Evolutionary conservation across 192 early-diverging fungal species (phyloP).

Genomic region (Allomyces arbusculus): DNA sequence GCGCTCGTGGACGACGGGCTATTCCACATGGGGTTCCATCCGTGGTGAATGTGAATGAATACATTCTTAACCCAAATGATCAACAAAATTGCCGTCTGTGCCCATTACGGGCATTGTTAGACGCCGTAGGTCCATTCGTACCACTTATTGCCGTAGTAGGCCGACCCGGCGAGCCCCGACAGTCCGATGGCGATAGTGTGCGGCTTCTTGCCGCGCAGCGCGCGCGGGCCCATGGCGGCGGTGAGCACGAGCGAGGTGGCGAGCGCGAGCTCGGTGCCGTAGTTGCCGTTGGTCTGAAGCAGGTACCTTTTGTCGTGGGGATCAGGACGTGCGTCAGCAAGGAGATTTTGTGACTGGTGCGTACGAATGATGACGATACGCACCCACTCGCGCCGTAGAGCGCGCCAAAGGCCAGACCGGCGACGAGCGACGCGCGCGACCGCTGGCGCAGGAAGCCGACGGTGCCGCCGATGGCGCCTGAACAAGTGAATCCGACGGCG

Average conservation of each 20-base stretch:
- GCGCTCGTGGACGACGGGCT: too few species aligned
- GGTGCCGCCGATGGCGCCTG: slow-evolving; percentile 16
- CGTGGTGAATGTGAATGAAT: too few species aligned
- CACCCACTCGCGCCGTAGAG: slow-evolving; percentile 20
- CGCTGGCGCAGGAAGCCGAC: slow-evolving; percentile 16
- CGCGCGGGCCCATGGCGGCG: slow-evolving; percentile 19
- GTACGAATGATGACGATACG: too few species aligned
- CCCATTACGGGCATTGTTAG: not conserved
- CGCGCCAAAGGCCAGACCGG: slow-evolving; percentile 20
- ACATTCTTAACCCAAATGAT: too few species aligned
- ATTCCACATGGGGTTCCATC: too few species aligned
- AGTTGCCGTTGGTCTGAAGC: slow-evolving; percentile 17
- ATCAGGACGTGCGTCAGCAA: too few species aligned
- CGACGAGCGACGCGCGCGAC: slow-evolving; percentile 21
- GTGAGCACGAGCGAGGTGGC: slow-evolving; percentile 16
- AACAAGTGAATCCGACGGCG: not conserved
- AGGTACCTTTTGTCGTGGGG: slow-evolving; percentile 9
- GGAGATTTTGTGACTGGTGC: too few species aligned
- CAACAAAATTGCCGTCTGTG: too few species aligned
- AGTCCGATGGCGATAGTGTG: slow-evolving; percentile 14
- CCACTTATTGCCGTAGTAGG: slow-evolving; percentile 16
- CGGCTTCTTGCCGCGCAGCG: slow-evolving; percentile 12
- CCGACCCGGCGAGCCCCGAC: slow-evolving; percentile 7
- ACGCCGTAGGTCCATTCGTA: slow-evolving; percentile 9
- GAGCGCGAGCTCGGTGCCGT: slow-evolving; percentile 25